These are phyloP conservation scores for Colletotrichum aenigma DNA, from an alignment of 2,329 filamentous ascomycete species.

Conservation along the genomic window DNA sequence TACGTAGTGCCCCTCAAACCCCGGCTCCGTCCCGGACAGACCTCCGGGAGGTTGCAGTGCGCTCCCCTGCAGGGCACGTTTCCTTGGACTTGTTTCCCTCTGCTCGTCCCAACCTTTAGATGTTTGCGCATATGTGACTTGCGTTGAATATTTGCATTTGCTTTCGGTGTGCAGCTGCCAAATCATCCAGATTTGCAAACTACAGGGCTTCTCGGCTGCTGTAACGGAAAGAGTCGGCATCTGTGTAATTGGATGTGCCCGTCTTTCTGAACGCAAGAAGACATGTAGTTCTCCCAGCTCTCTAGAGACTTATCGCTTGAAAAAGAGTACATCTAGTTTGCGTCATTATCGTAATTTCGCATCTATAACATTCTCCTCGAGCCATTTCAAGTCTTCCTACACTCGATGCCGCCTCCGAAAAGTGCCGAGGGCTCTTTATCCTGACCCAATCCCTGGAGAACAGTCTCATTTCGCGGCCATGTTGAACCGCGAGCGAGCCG, in stretches of 20 bases:
- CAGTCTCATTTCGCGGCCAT: not conserved
- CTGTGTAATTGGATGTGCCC: not conserved
- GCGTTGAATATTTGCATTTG: not conserved
- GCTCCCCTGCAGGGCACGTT: not conserved
- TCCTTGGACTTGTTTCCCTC: not conserved
- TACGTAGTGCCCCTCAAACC: not conserved
- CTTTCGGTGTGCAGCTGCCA: not conserved
- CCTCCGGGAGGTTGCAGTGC: slow-evolving; percentile 2
- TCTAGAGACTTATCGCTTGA: not conserved
- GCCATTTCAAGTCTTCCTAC: not conserved
- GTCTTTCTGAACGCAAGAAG: not conserved
- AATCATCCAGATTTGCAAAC: not conserved
- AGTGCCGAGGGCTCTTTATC: not conserved
- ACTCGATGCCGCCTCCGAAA: not conserved
- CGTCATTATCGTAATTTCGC: not conserved
- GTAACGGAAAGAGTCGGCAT: not conserved
- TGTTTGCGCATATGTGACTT: not conserved
- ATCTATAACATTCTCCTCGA: not conserved
- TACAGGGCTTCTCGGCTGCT: not conserved
- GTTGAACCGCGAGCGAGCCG: not conserved
- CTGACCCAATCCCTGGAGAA: not conserved
- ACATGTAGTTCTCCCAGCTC: not conserved
- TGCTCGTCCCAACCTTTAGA: not conserved
- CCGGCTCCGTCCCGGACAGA: slow-evolving; percentile 8
- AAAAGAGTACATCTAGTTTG: not conserved